These are phyloP conservation scores for Sergeia podlipaevii DNA, from an alignment of 208 protist genomes.

Conservation along the genomic window DNA sequence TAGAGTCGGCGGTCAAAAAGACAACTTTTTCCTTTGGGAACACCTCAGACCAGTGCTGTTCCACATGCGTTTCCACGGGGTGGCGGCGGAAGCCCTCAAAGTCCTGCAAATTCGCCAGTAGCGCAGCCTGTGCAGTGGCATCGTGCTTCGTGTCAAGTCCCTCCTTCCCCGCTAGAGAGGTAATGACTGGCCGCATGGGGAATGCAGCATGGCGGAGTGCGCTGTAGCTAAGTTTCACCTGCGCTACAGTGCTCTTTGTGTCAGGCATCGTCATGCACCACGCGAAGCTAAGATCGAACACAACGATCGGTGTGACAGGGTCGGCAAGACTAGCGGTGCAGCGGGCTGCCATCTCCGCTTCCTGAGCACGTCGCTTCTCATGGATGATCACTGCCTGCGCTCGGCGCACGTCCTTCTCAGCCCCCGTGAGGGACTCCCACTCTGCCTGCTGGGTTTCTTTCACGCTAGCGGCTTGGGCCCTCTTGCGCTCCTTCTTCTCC, in stretches of 20 bases:
- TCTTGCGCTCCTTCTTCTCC: conserved; percentile 36
- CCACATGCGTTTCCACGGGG: conserved; percentile 26
- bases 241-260: conserved; percentile 75
- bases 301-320: conserved; percentile 39
- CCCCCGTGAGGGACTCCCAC: conserved; percentile 55
- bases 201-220: conserved; percentile 58
- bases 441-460: conserved; percentile 26
- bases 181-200: conserved; percentile 70
- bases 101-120: conserved; percentile 27
- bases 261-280: conserved; percentile 81
- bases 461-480: conserved; percentile 20
- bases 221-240: conserved; percentile 88
- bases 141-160: conserved; percentile 4
- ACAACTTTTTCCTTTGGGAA: conserved; percentile 44
- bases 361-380: conserved; percentile 40
- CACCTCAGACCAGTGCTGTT: conserved; percentile 64
- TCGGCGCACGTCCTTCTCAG: conserved; percentile 34
- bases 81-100: conserved; percentile 76
- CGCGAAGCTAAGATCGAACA: conserved; percentile 87
- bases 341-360: conserved; percentile 13
- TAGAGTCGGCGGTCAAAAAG: conserved; percentile 77
- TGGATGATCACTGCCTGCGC: conserved; percentile 35
- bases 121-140: conserved; percentile 17
- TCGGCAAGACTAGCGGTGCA: conserved; percentile 34
- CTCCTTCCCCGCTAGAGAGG: conserved; percentile 51